Percentiles rank a stretch among this genome's conserved stretches.
Conservation (phyloP, 148 eudicot species). For the Rhododendron kiyosumense region DNA sequence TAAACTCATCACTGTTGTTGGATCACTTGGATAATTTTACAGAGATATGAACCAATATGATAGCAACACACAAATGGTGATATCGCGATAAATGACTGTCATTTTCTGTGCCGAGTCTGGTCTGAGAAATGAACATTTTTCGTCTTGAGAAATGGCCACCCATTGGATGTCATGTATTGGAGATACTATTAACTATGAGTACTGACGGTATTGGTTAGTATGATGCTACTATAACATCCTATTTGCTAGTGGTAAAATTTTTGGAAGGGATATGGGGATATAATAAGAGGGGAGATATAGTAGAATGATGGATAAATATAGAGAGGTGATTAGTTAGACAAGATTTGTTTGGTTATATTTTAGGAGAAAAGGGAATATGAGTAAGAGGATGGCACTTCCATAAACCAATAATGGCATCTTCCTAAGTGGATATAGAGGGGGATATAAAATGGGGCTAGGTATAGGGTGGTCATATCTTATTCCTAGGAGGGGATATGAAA, state of each 20-base stretch:
- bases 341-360: neutral
- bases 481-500: too few relatives aligned
- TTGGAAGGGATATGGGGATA: neutral
- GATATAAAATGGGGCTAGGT: too few relatives aligned
- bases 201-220: neutral
- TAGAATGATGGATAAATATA: neutral
- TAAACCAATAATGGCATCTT: too few relatives aligned
- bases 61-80: too few relatives aligned
- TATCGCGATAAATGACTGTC: neutral
- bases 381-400: too few relatives aligned
- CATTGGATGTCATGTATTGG: neutral
- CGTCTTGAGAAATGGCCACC: neutral
- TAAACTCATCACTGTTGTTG: neutral
- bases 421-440: too few relatives aligned
- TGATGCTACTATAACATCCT: neutral
- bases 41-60: too few relatives aligned
- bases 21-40: too few relatives aligned
- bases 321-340: neutral
- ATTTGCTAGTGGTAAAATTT: neutral
- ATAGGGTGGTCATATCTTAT: too few relatives aligned
- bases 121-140: neutral
- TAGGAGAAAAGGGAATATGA: neutral
- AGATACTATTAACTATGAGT: neutral
- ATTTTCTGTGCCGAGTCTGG: neutral
- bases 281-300: neutral